Base-by-base conservation (phyloP, 73 alveolate species). In the Paramecium primaurelia region DNA sequence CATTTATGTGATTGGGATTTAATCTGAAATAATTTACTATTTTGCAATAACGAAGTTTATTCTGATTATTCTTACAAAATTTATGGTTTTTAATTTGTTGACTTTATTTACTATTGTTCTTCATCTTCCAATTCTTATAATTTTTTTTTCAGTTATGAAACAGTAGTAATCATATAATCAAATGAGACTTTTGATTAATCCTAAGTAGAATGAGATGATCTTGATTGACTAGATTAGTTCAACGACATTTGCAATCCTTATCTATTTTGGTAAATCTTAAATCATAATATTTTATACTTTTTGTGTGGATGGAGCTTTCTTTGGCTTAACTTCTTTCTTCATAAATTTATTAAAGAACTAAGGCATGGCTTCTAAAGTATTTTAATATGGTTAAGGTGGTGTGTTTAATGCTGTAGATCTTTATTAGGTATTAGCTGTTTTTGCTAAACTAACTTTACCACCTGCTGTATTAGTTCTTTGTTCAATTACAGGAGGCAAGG, bases 151-250 rank as follows among this genome's bases (percentile, higher is more conserved):
- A 75, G 16, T 42, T 38, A 75, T 2, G 34, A 36, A 11, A 75
- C 88, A 16, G 69, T 75, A 12, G 38, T 36, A 16, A 36, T 38
- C 68, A 75, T 75, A 18, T 38, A 75, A 42, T 75, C 88, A 75
- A 75, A 11, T 1, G 86, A 75, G 34, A 75, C 37, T 20, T 75
- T 75, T 30, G 88, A 75, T 75, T 75, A 75, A 36, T 75, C 64
- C 18, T 37, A 20, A 9, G 68, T 73, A 4, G 69, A 75, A n/a
- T 11, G 18, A 38, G 68, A 75, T 12, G 88, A 75, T 75, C 4
- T 36, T 36, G 68, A 75, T 36, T 71, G 40, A 6, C 14, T 25
- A 22, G 86, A 71, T 20, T 75, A 36, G 16, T 75, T 75, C 2
- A 75, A 75, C 4, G 64, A 75, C 34, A 75, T 34, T 38, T 75